These are phyloP conservation scores for Neonectria neomacrospora DNA, from an alignment of 2,329 filamentous ascomycete genomes.

Conservation along the genomic window DNA sequence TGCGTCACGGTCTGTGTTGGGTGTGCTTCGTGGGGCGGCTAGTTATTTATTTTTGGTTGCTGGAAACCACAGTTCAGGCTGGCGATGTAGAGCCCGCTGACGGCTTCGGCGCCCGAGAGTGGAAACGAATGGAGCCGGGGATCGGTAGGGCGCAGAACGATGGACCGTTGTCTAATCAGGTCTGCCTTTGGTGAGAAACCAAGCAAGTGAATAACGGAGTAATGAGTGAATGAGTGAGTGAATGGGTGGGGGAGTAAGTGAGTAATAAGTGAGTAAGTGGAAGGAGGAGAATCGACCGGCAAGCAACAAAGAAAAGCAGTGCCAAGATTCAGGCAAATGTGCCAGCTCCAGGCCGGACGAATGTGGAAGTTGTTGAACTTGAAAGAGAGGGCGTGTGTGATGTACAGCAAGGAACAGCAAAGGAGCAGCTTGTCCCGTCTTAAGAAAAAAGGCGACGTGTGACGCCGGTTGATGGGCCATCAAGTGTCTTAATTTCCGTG, in stretches of 20 bases:
- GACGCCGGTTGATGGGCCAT: constrained; percentile 33
- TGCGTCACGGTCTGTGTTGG: constrained; percentile 7
- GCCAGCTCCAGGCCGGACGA: constrained; percentile 18
- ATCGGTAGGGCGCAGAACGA: constrained; percentile 11
- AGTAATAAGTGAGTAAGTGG: not conserved
- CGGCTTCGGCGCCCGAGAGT: constrained; percentile 1
- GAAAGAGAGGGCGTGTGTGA: constrained; percentile 4
- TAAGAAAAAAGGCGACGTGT: constrained; percentile 29
- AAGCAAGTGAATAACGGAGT: not conserved
- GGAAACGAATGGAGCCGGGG: constrained; percentile 5
- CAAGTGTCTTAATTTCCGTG: constrained; percentile 37
- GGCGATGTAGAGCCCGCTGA: constrained; percentile 34
- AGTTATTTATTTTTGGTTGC: constrained; percentile 43
- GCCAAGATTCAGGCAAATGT: constrained; percentile 6
- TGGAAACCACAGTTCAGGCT: constrained; percentile 21
- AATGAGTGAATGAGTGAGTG: not conserved
- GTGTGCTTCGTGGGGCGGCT: constrained; percentile 33
- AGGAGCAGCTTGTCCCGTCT: constrained; percentile 21
- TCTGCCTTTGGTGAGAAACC: not conserved
- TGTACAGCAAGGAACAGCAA: constrained; percentile 19
- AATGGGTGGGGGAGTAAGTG: not conserved
- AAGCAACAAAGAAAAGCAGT: not conserved
- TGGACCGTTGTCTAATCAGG: not conserved
- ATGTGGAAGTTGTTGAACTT: not conserved
- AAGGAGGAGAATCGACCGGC: constrained; percentile 7